phyloP scores from a whole-genome alignment of 768 basidiomycete genomes.

The Podaxis rugospora region DNA sequence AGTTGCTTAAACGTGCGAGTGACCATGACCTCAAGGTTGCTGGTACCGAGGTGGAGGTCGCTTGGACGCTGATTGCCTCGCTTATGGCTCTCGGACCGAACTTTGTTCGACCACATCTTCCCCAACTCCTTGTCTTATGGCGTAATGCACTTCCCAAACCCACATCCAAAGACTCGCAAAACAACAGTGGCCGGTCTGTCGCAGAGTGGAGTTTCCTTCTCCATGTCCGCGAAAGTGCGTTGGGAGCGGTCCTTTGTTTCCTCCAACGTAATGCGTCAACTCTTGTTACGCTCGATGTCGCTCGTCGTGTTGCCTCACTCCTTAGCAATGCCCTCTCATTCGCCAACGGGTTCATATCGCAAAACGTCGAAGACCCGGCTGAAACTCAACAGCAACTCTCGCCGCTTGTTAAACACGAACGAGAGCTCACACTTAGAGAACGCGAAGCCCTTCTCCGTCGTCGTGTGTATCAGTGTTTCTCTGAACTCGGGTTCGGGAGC shows the following conservation, averaged over 20 bases:
- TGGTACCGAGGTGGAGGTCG: slow-evolving; percentile 83
- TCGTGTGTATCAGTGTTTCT: slow-evolving; percentile 87
- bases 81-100: slow-evolving; percentile 91
- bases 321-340: slow-evolving; percentile 90
- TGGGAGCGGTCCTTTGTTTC: slow-evolving; percentile 87
- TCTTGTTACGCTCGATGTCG: slow-evolving; percentile 87
- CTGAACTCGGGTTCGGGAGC: slow-evolving; percentile 70
- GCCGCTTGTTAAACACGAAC: slow-evolving; percentile 22
- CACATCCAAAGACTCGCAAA: slow-evolving; percentile 75
- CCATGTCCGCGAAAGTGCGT: slow-evolving; percentile 84
- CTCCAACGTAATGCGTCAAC: slow-evolving; percentile 70
- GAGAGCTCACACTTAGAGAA: slow-evolving; percentile 60
- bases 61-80: slow-evolving; percentile 89
- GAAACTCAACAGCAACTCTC: slow-evolving; percentile 29
- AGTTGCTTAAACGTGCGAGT: slow-evolving; percentile 84
- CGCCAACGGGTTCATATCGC: slow-evolving; percentile 74
- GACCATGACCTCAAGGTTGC: slow-evolving; percentile 87
- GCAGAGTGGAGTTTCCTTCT: slow-evolving; percentile 91
- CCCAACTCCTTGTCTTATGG: slow-evolving; percentile 94
- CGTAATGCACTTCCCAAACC: slow-evolving; percentile 95
- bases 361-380: slow-evolving; percentile 60
- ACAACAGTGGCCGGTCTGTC: slow-evolving; percentile 55
- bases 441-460: slow-evolving; percentile 82
- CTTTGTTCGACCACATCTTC: slow-evolving; percentile 90
- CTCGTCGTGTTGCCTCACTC: slow-evolving; percentile 80